phyloP scores from a whole-genome alignment of 805 yeast genomes.

The Allodekkera sacchari region DNA sequence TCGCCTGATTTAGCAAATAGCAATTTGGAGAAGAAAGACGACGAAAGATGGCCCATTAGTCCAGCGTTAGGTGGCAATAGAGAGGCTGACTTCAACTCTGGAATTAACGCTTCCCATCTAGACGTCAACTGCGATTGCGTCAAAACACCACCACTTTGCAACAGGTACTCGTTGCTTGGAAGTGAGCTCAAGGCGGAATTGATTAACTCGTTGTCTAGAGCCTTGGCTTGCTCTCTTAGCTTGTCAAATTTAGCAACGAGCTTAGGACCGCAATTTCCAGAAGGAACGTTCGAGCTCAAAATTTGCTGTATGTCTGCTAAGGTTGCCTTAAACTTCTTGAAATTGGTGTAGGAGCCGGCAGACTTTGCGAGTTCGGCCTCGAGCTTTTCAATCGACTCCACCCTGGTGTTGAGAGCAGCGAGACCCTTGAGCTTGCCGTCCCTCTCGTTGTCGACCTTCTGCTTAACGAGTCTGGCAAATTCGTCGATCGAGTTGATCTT shows the following conservation, averaged over 20 bases:
- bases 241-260: constrained; percentile 34
- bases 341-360: constrained; percentile 30
- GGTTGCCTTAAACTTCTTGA: constrained; percentile 36
- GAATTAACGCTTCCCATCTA: constrained; percentile 72
- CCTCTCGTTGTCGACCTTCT: constrained; percentile 65
- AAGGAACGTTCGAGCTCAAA: constrained; percentile 27
- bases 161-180: constrained; percentile 32
- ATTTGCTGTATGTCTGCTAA: constrained; percentile 34
- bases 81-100: constrained; percentile 83
- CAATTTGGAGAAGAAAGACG: constrained; percentile 66
- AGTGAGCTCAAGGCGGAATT: constrained; percentile 36
- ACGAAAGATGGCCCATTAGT: constrained; percentile 81
- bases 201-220: constrained; percentile 27
- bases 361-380: constrained; percentile 34
- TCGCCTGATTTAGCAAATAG: constrained; percentile 72
- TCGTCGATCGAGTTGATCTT: constrained; percentile 62
- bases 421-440: constrained; percentile 68
- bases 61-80: constrained; percentile 95
- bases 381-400: constrained; percentile 48
- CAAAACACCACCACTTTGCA: constrained; percentile 49
- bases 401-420: constrained; percentile 45
- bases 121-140: constrained; percentile 70
- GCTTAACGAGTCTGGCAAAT: constrained; percentile 48
- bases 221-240: constrained; percentile 29
- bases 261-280: constrained; percentile 35